Evolutionary conservation across 164 flowering plant genomes (phyloP).

Genomic region (Aristolochia fimbriata): DNA sequence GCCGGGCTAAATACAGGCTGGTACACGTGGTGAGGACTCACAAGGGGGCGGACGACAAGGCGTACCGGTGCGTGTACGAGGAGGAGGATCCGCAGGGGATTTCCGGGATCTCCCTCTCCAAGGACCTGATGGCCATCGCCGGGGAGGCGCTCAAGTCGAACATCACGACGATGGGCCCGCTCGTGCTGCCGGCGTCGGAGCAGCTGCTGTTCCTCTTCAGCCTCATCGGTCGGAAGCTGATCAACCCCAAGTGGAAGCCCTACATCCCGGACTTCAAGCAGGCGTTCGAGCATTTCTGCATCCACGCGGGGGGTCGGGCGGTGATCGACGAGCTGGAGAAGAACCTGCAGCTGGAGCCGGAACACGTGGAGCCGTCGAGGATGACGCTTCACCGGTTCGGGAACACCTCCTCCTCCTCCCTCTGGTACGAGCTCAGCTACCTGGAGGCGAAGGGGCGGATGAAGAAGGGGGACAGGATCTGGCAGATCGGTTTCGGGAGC

Average conservation of each 20-base stretch:
- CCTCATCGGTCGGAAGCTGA: constrained; percentile 31
- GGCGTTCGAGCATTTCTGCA: constrained; percentile 68
- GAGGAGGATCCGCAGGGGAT: constrained; percentile 9
- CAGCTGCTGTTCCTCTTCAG: constrained; percentile 30
- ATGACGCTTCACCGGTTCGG: constrained; percentile 60
- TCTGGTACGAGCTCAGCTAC: constrained; percentile 55
- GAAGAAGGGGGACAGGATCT: constrained; percentile 50
- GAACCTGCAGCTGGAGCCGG: constrained; percentile 40
- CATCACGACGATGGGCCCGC: constrained; percentile 31
- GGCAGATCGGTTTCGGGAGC: constrained; percentile 67
- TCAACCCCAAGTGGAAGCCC: constrained; percentile 49
- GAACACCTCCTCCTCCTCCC: constrained; percentile 55
- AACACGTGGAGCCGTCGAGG: constrained; percentile 59
- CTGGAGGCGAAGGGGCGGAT: constrained; percentile 57
- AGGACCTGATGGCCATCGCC: constrained; percentile 36
- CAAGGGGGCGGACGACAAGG: constrained; percentile 12
- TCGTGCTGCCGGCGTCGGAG: constrained; percentile 33
- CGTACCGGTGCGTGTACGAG: constrained; percentile 14
- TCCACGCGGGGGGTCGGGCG: constrained; percentile 65
- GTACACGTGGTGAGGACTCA: constrained; percentile 15
- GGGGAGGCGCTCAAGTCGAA: constrained; percentile 36
- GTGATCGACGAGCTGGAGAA: constrained; percentile 63
- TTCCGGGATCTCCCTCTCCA: constrained; percentile 24
- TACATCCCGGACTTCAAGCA: constrained; percentile 61
- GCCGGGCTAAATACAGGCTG: constrained; percentile 13